These are phyloP conservation scores for Chaetomiaceae sp. DNA, from an alignment of 2,329 filamentous ascomycete species.

Conservation along the genomic window DNA sequence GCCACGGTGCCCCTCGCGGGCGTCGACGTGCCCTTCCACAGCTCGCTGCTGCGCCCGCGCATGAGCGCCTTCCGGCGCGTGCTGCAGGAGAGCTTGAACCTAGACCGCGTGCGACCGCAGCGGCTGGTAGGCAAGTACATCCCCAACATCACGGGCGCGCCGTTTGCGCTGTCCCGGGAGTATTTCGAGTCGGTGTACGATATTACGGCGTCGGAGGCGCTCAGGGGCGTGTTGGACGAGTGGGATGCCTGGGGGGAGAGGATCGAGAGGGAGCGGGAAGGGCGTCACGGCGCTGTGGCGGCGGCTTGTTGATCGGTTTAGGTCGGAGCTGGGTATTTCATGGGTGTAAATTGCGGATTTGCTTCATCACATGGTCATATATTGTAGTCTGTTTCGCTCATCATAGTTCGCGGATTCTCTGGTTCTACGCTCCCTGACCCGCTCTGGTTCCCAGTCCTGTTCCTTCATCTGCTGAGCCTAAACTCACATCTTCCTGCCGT, in stretches of 20 bases:
- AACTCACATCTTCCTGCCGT: too few relatives aligned
- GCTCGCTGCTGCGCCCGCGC: conserved; percentile 72
- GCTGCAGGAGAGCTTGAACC: not conserved
- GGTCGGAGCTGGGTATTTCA: too few relatives aligned
- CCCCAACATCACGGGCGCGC: conserved; percentile 1
- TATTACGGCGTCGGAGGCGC: not conserved
- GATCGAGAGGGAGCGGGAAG: not conserved
- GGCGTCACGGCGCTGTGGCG: not conserved
- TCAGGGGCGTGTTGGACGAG: not conserved
- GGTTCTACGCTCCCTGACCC: too few relatives aligned
- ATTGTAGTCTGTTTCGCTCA: too few relatives aligned
- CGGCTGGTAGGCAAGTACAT: conserved; percentile 1
- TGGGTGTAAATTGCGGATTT: too few relatives aligned
- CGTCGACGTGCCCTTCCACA: conserved; percentile 98
- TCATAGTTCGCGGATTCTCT: too few relatives aligned
- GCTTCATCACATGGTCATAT: too few relatives aligned
- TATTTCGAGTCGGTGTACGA: not conserved
- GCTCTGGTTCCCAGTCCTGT: too few relatives aligned
- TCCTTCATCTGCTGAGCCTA: too few relatives aligned
- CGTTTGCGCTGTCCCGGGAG: not conserved
- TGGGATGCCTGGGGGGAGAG: not conserved
- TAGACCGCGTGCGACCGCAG: not conserved
- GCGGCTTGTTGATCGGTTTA: not conserved
- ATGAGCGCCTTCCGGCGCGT: not conserved
- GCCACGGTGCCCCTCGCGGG: conserved; percentile 93